These are phyloP conservation scores for Quercus bicolor DNA, from an alignment of 306 rosid species.

Conservation along the genomic window DNA sequence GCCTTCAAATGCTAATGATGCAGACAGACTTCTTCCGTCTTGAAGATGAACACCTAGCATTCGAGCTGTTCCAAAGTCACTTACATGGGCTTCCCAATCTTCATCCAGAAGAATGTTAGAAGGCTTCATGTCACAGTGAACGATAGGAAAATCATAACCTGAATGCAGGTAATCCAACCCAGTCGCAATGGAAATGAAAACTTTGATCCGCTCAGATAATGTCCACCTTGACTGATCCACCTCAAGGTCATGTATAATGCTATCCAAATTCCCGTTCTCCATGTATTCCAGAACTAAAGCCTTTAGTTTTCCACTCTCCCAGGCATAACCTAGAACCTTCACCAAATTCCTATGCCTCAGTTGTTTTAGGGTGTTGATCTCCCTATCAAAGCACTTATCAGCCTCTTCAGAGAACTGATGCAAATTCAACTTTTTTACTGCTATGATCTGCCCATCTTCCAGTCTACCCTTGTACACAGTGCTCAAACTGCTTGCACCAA, in stretches of 20 bases:
- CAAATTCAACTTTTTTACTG: conserved; percentile 70
- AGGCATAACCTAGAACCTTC: conserved; percentile 78
- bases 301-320: conserved; percentile 77
- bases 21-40: conserved; percentile 49
- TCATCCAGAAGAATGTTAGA: conserved; percentile 74
- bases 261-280: conserved; percentile 79
- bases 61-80: conserved; percentile 91
- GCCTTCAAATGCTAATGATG: conserved; percentile 67
- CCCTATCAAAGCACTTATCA: conserved; percentile 63
- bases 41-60: conserved; percentile 73
- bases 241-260: conserved; percentile 47
- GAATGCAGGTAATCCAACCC: conserved; percentile 81
- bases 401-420: conserved; percentile 54
- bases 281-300: conserved; percentile 78
- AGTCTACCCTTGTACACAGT: conserved; percentile 73
- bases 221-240: conserved; percentile 53
- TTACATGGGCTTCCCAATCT: conserved; percentile 80
- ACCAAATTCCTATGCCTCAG: conserved; percentile 85
- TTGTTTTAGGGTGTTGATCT: conserved; percentile 65
- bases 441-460: conserved; percentile 49
- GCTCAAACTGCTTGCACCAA: conserved; percentile 79
- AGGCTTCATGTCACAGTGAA: conserved; percentile 86
- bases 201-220: conserved; percentile 47
- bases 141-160: conserved; percentile 70
- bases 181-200: conserved; percentile 58